Base-by-base conservation (phyloP, 1,284 basidiomycete species). In the Ganoderma boninense region DNA sequence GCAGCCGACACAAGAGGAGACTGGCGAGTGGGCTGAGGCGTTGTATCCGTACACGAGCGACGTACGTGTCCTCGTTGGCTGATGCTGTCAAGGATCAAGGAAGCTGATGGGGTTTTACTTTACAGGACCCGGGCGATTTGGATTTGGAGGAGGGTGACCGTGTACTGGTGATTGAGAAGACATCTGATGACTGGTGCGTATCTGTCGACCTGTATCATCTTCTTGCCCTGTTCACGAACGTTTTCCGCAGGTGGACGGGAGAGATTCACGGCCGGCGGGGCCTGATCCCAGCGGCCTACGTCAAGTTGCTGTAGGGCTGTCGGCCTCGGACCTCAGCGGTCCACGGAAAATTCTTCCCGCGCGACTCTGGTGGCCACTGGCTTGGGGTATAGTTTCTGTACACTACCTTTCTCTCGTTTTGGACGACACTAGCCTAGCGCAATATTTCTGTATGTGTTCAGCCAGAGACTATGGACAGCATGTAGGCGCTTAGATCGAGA, bases 21-120 rank as follows among this genome's bases (percentile, higher is more conserved):
- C 82, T 42, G 92, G 91, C 13, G 91, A 93, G 71, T 94, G 92
- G 92, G 93, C 88, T 14, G 90, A 94, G 75, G 92, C 85, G 4
- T 73, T 94, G 79, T 95, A 95, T 77, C 92, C 93, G 71, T 95
- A 93, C 80, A 81, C 82, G 54, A 90, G 92, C 68, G 82, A 84
- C 74, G 93, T 94, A 73, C 64, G 87, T 82, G 3, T 13, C 18
- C 13, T 32, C 13, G 23, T 18, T 29, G 42, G 23, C 13, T 29
- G 42, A 20, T 20, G 18, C 16, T 46, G 13, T 32, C 4, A 40
- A 2, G 23, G 40, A 20, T 8, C n/a, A 7, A 56, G 35, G 13
- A 52, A 23, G 56, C 66, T 54, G 44, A 64, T 62, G 23, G 57
- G 40, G 26, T 20, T 54, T 29, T 59, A 11, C 65, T 52, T 29